Conservation (phyloP, 805 yeast species). For the Yarrowia porcina region DNA sequence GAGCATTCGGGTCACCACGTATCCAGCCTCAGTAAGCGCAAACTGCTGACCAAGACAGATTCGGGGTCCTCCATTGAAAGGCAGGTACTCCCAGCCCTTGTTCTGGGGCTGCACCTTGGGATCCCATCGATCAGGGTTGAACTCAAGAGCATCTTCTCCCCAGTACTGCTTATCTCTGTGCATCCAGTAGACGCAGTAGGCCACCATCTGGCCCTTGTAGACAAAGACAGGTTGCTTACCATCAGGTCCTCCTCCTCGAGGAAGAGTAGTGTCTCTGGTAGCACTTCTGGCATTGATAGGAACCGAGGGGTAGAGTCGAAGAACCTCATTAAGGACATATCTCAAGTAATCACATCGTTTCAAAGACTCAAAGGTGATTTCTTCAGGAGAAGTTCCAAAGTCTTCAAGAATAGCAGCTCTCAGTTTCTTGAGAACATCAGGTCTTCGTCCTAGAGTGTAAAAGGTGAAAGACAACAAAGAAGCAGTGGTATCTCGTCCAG, state of each 20-base stretch:
- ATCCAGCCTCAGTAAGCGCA: conserved; percentile 53
- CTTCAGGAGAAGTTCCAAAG: conserved; percentile 37
- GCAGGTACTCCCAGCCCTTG: conserved; percentile 46
- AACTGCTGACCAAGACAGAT: conserved; percentile 56
- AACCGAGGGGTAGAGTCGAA: conserved; percentile 52
- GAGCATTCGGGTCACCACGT: conserved; percentile 43
- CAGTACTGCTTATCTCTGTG: conserved; percentile 44
- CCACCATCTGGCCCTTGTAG: conserved; percentile 45
- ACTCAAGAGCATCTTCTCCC: conserved; percentile 46
- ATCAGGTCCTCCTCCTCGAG: conserved; percentile 51
- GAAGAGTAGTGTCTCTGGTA: conserved; percentile 47
- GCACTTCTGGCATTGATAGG: conserved; percentile 50
- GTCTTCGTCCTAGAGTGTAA: conserved; percentile 46
- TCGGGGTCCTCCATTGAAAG: conserved; percentile 56
- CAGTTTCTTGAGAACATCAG: conserved; percentile 36
- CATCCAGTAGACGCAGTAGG: conserved; percentile 43
- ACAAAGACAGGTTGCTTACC: conserved; percentile 42
- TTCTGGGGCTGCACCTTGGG: conserved; percentile 39
- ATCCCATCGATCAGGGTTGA: conserved; percentile 50
- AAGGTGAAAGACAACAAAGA: conserved; percentile 46
- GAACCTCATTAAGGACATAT: conserved; percentile 47
- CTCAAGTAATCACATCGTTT: conserved; percentile 49
- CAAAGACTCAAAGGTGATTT: conserved; percentile 45
- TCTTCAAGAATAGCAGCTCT: conserved; percentile 42
- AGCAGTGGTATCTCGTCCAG: conserved; percentile 58